Percentiles rank a stretch among this genome's conserved stretches.
Conservation (phyloP, 129 eudicot species). For the Saussurea involucrata region DNA sequence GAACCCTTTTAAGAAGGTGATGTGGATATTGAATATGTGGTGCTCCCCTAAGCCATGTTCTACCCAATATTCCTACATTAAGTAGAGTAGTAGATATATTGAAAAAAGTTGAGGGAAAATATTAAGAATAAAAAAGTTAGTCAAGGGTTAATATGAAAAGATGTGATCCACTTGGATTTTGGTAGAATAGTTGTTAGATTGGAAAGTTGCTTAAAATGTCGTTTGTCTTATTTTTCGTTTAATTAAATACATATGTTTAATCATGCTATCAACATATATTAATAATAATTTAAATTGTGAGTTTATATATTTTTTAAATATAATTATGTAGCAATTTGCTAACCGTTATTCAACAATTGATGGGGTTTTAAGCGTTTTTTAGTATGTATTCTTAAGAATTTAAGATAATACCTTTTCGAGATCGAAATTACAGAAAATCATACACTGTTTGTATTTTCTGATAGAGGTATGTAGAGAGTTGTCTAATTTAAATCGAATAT, state of each 20-base stretch:
- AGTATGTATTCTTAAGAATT: too few relatives aligned
- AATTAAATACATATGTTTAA: neutral
- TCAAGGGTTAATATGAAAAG: constrained; percentile 38
- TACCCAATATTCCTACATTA: constrained; percentile 35
- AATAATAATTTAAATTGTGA: neutral
- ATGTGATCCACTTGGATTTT: constrained; percentile 41
- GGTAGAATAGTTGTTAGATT: constrained; percentile 31
- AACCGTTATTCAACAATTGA: neutral
- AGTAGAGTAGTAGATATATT: constrained; percentile 27
- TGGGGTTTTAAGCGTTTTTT: neutral
- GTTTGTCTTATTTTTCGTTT: constrained; percentile 15
- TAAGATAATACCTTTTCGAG: too few relatives aligned
- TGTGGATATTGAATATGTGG: constrained; percentile 13
- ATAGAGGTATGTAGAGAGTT: too few relatives aligned
- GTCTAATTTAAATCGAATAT: too few relatives aligned
- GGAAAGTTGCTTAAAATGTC: constrained; percentile 19
- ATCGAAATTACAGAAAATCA: neutral
- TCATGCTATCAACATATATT: neutral
- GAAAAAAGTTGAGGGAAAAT: constrained; percentile 21
- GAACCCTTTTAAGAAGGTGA: constrained; percentile 3
- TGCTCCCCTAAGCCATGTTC: constrained; percentile 36
- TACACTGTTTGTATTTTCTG: too few relatives aligned
- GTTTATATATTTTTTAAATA: neutral
- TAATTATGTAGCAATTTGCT: neutral
- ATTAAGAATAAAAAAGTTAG: constrained; percentile 29